Percentiles rank a stretch among this genome's conserved stretches.
Evolutionary conservation across 2,329 filamentous ascomycete species (phyloP).

Genomic region (Fusarium tanahbumbuense): DNA sequence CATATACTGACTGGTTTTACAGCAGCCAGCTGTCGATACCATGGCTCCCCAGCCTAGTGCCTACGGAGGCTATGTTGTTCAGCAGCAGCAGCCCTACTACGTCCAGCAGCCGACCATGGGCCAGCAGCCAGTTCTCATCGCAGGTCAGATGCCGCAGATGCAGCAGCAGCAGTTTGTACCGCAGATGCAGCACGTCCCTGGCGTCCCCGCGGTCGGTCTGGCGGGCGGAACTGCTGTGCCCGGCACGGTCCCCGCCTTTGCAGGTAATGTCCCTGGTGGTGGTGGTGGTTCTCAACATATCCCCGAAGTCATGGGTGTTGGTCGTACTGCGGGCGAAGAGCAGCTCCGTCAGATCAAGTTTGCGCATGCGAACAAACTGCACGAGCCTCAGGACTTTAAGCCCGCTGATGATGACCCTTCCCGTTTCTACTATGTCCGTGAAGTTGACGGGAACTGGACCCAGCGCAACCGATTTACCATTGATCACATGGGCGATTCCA

Average conservation of each 20-base stretch:
- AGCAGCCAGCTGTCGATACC: constrained; percentile 49
- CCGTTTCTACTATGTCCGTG: constrained; percentile 71
- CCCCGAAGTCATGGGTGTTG: constrained; percentile 65
- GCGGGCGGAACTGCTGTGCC: constrained; percentile 39
- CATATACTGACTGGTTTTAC: constrained; percentile 32
- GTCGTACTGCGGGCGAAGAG: constrained; percentile 62
- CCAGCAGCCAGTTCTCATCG: constrained; percentile 50
- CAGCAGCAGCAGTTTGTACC: constrained; percentile 42
- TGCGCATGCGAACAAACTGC: constrained; percentile 61
- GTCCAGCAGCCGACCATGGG: constrained; percentile 49
- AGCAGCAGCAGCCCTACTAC: constrained; percentile 52
- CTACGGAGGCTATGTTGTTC: constrained; percentile 47
- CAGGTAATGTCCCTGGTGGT: constrained; percentile 54
- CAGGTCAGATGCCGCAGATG: constrained; percentile 26
- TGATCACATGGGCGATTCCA: constrained; percentile 66
- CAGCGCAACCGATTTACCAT: constrained; percentile 70
- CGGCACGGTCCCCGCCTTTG: constrained; percentile 50
- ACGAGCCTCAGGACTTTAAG: constrained; percentile 71
- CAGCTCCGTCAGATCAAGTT: constrained; percentile 61
- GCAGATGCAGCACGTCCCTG: constrained; percentile 44
- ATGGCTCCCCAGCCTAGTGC: constrained; percentile 46
- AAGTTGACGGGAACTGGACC: constrained; percentile 70
- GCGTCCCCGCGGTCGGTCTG: constrained; percentile 45
- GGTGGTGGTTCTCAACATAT: constrained; percentile 44
- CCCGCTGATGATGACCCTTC: constrained; percentile 69